Evolutionary conservation across 306 rosid genomes (phyloP).

Genomic region (Fagus crenata): DNA sequence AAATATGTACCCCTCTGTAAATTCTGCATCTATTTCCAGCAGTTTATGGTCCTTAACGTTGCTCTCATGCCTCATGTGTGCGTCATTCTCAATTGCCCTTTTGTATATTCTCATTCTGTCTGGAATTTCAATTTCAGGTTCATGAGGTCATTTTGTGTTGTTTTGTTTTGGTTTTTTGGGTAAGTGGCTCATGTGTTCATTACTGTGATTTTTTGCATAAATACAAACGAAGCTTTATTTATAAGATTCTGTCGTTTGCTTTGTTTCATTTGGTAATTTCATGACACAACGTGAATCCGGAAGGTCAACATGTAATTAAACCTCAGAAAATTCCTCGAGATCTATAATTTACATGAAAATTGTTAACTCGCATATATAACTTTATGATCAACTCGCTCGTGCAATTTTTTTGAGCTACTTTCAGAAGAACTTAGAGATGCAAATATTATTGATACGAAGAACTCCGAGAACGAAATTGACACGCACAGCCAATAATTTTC

Average conservation of each 20-base stretch:
- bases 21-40: conserved; percentile 48
- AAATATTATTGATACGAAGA: too few relatives aligned
- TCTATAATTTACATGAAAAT: too few relatives aligned
- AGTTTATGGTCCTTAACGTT: conserved; percentile 26
- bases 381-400: too few relatives aligned
- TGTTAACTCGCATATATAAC: too few relatives aligned
- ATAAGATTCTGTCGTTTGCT: not conserved
- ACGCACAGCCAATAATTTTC: too few relatives aligned
- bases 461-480: too few relatives aligned
- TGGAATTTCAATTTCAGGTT: conserved; percentile 36
- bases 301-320: too few relatives aligned
- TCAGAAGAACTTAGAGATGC: too few relatives aligned
- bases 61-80: conserved; percentile 29
- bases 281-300: too few relatives aligned
- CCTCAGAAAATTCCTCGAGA: not conserved
- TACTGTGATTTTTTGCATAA: conserved; percentile 38
- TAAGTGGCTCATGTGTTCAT: conserved; percentile 36
- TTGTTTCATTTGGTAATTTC: not conserved
- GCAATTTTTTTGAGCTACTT: too few relatives aligned
- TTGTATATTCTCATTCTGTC: conserved; percentile 48
- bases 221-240: conserved; percentile 30
- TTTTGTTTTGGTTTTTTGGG: too few relatives aligned
- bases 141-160: not conserved
- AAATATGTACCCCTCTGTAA: conserved; percentile 30
- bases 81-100: conserved; percentile 35